Evolutionary conservation across 2,329 filamentous ascomycete genomes (phyloP), one percentile per base, ranked within the genome.

Genomic region (Nothopassalora personata): DNA sequence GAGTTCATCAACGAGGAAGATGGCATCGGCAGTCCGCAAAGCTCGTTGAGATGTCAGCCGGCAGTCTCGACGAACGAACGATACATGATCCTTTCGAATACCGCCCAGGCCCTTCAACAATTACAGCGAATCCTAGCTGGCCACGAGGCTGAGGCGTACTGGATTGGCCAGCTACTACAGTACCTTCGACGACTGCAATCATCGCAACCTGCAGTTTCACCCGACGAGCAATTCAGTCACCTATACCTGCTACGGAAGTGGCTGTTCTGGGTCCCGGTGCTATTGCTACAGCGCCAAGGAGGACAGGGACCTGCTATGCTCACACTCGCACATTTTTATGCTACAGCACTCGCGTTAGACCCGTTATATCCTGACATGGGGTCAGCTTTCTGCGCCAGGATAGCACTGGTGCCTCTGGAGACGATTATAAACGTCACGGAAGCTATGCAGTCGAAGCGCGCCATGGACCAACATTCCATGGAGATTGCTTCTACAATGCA

Each of bases 181-280:
- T 80, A 80, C 66, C 70, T 81, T 28, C 75, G 80, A 55, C 75
- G 76, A 11, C 66, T 81, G 34, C 68, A 75, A 59, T 67, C 69
- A 31, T 74, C 77, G 1, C 70, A 66, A 30, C 71, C 77, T 34
- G 72, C 79, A 15, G 73, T 76, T 54, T 75, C 75, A 1, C 85
- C 91, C 27, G 87, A 90, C 63, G 86, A 95, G 71, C 90, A 96
- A 70, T 97, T 97, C 72, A 88, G 91, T 69, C 89, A 92, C 64
- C 84, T 97, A 10, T 92, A 95, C 64, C 87, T 90, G 9, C 82
- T 99, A 60, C 84, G 92, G 57, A 89, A 90, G 67, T 97, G 93
- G 91, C 83, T 97, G 15, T 96, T 97, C 76, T 97, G 93, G 91
- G 85, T 96, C 57, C 94, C 94, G 0, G 86, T 96, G 34, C 86